Percentiles rank a stretch among this genome's conserved stretches.
phyloP scores from a whole-genome alignment of 2,329 filamentous ascomycete genomes.

The Grosmannia serpens region DNA sequence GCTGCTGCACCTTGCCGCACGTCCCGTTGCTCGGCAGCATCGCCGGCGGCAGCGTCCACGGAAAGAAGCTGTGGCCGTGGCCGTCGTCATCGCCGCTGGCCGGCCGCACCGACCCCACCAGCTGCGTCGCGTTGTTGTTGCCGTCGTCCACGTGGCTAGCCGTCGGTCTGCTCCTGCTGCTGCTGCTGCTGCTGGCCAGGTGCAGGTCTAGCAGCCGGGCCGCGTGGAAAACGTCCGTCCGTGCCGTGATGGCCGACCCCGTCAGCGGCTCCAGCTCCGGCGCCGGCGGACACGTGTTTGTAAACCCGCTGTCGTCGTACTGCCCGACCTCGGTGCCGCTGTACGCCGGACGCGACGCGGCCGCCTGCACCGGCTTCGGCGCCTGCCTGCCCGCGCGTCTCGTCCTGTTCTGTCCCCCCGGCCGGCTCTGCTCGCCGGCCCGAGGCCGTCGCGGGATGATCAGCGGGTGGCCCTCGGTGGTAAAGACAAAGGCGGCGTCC shows the following conservation, averaged over 20 bases:
- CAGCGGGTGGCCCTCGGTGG: conserved; percentile 88
- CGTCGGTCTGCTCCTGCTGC: too few relatives aligned
- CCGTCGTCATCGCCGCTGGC: not conserved
- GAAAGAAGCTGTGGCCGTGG: conserved; percentile 45
- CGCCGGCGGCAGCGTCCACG: conserved; percentile 76
- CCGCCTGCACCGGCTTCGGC: not conserved
- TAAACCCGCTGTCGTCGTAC: conserved; percentile 34
- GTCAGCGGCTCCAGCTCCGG: conserved; percentile 51
- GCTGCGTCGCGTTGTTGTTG: not conserved
- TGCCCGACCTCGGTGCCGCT: not conserved
- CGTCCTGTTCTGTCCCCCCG: too few relatives aligned
- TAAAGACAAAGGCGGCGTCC: conserved; percentile 85
- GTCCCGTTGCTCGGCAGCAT: conserved; percentile 66
- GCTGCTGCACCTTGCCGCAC: conserved; percentile 61
- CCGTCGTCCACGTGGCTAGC: not conserved
- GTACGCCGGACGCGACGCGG: not conserved
- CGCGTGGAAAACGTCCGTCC: conserved; percentile 77
- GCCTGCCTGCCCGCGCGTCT: too few relatives aligned
- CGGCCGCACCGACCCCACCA: not conserved
- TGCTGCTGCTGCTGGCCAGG: conserved; percentile 10
- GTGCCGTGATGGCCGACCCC: conserved; percentile 67
- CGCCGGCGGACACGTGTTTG: conserved; percentile 55
- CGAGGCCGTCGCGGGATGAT: conserved; percentile 51
- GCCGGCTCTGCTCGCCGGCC: not conserved
- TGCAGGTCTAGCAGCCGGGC: conserved; percentile 68